Percentiles rank a stretch among this genome's conserved stretches.
Evolutionary conservation across 768 basidiomycete genomes (phyloP).

Genomic region (Suillus discolor): DNA sequence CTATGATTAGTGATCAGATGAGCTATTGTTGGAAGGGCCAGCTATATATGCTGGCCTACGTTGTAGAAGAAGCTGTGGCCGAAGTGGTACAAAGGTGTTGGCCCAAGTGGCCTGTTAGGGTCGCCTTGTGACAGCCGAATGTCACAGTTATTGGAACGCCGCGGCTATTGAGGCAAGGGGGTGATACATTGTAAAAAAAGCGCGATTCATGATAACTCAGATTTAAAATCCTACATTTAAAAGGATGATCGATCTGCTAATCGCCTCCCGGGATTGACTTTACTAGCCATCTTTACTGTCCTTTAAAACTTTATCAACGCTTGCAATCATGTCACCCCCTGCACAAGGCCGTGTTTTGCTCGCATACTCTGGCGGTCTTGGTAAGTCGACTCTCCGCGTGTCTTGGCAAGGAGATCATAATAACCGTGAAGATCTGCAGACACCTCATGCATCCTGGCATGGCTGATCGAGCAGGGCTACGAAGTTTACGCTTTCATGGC

Average conservation of each 20-base stretch:
- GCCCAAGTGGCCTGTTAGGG: too few relatives aligned
- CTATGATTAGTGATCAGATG: neutral
- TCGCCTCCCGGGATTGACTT: neutral
- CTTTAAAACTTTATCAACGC: neutral
- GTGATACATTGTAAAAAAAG: too few relatives aligned
- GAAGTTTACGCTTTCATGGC: slow-evolving; percentile 98
- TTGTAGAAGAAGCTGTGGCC: slow-evolving; percentile 1
- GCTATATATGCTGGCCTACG: neutral
- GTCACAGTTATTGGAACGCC: neutral
- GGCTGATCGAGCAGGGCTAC: slow-evolving; percentile 98
- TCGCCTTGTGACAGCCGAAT: slow-evolving; percentile 6
- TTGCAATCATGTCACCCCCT: neutral
- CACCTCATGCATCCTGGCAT: slow-evolving; percentile 99
- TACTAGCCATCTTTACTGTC: neutral
- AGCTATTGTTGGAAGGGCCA: neutral
- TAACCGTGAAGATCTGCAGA: slow-evolving; percentile 49
- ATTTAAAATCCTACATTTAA: neutral
- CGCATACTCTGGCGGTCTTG: slow-evolving; percentile 97
- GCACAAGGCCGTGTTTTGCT: slow-evolving; percentile 47
- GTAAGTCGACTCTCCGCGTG: slow-evolving; percentile 48
- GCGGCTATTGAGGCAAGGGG: neutral
- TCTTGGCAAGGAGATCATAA: neutral
- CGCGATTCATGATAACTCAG: too few relatives aligned
- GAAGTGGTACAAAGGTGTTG: slow-evolving; percentile 3
- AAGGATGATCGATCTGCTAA: too few relatives aligned